Conservation (phyloP, 768 basidiomycete species). For the Arthromyces matolae region DNA sequence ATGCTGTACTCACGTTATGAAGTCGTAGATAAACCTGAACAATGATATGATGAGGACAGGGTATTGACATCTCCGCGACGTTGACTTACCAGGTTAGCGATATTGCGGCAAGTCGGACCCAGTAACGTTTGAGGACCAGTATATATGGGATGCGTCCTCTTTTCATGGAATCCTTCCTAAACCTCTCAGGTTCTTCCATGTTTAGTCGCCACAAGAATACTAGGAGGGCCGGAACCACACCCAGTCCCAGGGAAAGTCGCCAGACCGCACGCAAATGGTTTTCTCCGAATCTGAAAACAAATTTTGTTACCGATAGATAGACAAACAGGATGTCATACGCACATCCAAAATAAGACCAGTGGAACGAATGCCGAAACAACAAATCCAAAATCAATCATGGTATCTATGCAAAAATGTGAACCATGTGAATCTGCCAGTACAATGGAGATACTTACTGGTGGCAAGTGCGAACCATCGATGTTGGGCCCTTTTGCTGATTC, state of each 20-base stretch:
- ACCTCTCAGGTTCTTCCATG: conserved; percentile 78
- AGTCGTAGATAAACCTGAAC: conserved; percentile 1
- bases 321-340: conserved; percentile 22
- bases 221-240: conserved; percentile 71
- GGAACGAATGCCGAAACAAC: conserved; percentile 79
- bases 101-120: conserved; percentile 68
- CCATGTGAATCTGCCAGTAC: not conserved
- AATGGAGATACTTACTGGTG: conserved; percentile 57
- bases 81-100: conserved; percentile 66
- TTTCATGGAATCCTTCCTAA: conserved; percentile 78
- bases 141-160: conserved; percentile 67
- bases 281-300: conserved; percentile 54
- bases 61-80: not conserved
- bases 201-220: conserved; percentile 86
- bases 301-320: conserved; percentile 3
- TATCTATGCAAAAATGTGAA: conserved; percentile 39
- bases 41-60: not conserved
- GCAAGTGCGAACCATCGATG: conserved; percentile 86
- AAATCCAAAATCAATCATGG: conserved; percentile 85
- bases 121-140: conserved; percentile 78
- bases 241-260: conserved; percentile 83
- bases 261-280: conserved; percentile 83
- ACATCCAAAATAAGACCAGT: conserved; percentile 88
- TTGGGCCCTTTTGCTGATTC: conserved; percentile 74
- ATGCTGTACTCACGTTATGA: conserved; percentile 37